Percentiles rank a stretch among this genome's conserved stretches.
Conservation (phyloP, 2,329 filamentous ascomycete species). For the Rugonectria rugulosa region DNA sequence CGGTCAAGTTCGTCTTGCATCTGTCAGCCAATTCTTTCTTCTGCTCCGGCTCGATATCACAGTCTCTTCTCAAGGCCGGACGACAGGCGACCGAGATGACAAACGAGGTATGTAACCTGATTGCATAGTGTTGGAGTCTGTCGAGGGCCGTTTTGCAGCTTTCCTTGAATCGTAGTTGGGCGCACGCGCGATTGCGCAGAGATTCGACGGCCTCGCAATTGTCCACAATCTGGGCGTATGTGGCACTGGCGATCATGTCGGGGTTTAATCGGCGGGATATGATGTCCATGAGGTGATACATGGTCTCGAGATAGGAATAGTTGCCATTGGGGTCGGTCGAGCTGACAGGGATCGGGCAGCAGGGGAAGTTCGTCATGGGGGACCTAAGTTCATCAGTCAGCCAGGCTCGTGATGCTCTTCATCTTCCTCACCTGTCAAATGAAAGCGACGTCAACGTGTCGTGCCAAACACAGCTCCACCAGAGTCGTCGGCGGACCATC, state of each 20-base stretch:
- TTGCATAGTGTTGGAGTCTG: conserved; percentile 68
- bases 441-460: conserved; percentile 71
- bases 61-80: conserved; percentile 65
- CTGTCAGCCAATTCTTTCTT: conserved; percentile 63
- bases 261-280: conserved; percentile 66
- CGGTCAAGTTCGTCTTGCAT: conserved; percentile 69
- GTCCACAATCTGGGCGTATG: conserved; percentile 63
- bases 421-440: conserved; percentile 62
- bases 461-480: conserved; percentile 74
- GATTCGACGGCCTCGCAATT: conserved; percentile 64
- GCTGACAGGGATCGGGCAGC: conserved; percentile 60
- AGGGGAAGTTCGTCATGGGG: conserved; percentile 68
- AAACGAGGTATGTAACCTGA: conserved; percentile 71
- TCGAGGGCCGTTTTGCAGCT: conserved; percentile 70
- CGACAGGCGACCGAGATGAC: conserved; percentile 71
- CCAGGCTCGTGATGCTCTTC: conserved; percentile 17
- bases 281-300: conserved; percentile 70
- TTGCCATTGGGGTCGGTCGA: conserved; percentile 53
- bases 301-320: conserved; percentile 68
- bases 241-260: conserved; percentile 57
- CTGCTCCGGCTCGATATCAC: conserved; percentile 58
- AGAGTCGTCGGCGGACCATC: conserved; percentile 62
- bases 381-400: conserved; percentile 47
- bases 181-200: conserved; percentile 56
- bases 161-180: conserved; percentile 65